phyloP scores from a whole-genome alignment of 768 basidiomycete genomes.

The Rhodotorula diobovata region DNA sequence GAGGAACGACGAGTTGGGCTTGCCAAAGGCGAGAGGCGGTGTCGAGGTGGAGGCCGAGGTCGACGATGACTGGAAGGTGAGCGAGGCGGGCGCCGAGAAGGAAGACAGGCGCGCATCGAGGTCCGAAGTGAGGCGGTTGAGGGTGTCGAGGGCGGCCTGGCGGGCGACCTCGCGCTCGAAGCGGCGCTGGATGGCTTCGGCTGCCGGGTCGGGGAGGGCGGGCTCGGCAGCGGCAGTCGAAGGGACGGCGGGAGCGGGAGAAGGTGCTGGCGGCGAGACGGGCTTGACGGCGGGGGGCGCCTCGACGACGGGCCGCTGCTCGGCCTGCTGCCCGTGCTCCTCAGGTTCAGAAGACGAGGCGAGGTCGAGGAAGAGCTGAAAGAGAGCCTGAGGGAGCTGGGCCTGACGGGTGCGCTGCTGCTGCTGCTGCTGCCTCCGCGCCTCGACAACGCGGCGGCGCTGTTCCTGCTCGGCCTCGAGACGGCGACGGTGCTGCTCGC shows the following conservation, averaged over 20 bases:
- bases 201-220: not conserved
- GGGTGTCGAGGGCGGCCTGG: slow-evolving; percentile 47
- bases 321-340: not conserved
- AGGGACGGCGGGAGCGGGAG: too few relatives aligned
- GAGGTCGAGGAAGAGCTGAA: slow-evolving; percentile 1
- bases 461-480: not conserved
- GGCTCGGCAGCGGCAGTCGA: not conserved
- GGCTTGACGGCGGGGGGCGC: not conserved
- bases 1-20: slow-evolving; percentile 42
- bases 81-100: slow-evolving; percentile 46
- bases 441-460: not conserved
- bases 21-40: slow-evolving; percentile 57
- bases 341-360: not conserved
- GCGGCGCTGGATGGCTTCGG: slow-evolving; percentile 7
- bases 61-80: slow-evolving; percentile 46
- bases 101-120: slow-evolving; percentile 52
- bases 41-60: not conserved
- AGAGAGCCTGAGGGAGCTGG: not conserved
- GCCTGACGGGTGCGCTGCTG: slow-evolving; percentile 5
- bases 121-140: slow-evolving; percentile 50
- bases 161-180: slow-evolving; percentile 16
- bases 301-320: not conserved
- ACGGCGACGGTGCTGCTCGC: slow-evolving; percentile 1
- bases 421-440: slow-evolving; percentile 1
- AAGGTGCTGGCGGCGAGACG: too few relatives aligned